These are phyloP conservation scores for Cladophialophora chaetospira DNA, from an alignment of 2,329 filamentous ascomycete species.

Conservation along the genomic window DNA sequence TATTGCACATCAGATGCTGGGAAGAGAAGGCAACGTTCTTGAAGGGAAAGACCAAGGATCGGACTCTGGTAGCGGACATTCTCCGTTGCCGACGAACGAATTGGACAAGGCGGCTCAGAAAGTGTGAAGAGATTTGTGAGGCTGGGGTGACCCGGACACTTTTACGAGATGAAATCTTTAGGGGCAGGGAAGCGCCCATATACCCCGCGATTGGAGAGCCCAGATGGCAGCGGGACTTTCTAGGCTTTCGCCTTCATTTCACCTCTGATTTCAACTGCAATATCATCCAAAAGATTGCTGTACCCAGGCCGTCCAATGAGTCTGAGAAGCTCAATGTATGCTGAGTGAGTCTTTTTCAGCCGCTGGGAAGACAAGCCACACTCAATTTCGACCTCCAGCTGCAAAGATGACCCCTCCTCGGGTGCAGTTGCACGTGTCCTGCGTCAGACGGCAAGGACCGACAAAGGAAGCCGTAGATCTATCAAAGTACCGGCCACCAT, in stretches of 20 bases:
- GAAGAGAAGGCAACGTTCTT: conserved; percentile 42
- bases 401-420: neutral
- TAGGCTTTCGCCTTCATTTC: too few species aligned
- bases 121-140: conserved; percentile 10
- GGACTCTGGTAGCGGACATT: conserved; percentile 18
- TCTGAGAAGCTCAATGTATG: too few species aligned
- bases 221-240: too few species aligned
- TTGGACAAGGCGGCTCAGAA: conserved; percentile 9
- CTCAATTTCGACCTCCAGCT: neutral
- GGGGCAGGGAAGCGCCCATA: neutral
- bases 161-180: neutral
- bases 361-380: neutral
- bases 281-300: neutral
- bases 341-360: neutral
- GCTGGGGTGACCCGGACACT: neutral
- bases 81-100: conserved; percentile 6
- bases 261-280: neutral
- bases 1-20: conserved; percentile 45
- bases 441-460: neutral
- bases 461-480: too few species aligned
- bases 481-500: neutral
- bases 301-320: neutral
- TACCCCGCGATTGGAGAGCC: neutral
- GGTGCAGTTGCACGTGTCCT: neutral
- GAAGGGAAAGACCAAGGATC: conserved; percentile 36